Percentiles rank a stretch among this genome's conserved stretches.
Evolutionary conservation across 2,329 filamentous ascomycete genomes (phyloP).

Genomic region (Neonectria faginata): DNA sequence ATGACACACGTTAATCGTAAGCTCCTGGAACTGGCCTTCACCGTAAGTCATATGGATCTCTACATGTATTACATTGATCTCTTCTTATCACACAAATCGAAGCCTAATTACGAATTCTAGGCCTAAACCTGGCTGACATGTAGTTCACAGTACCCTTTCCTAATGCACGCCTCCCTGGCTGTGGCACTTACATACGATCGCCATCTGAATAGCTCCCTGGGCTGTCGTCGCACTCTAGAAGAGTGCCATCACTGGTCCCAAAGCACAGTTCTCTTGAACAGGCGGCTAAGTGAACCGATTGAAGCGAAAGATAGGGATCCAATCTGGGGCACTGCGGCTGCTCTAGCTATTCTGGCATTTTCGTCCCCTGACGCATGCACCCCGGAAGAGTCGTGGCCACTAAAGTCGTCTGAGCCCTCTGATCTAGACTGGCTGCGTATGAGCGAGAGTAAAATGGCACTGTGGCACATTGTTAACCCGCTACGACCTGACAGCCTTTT

Average conservation of each 20-base stretch:
- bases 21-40: conserved; percentile 54
- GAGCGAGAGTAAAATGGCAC: conserved; percentile 51
- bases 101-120: background rate
- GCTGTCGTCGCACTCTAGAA: conserved; percentile 46
- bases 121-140: background rate
- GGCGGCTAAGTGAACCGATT: conserved; percentile 51
- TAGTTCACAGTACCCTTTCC: conserved; percentile 52
- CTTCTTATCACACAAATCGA: background rate
- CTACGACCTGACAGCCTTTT: conserved; percentile 53
- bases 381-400: conserved; percentile 51
- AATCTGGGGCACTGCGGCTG: conserved; percentile 60
- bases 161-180: conserved; percentile 61
- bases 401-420: conserved; percentile 37
- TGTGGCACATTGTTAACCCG: conserved; percentile 51
- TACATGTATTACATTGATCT: background rate
- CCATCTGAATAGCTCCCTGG: conserved; percentile 40
- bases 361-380: conserved; percentile 52
- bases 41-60: conserved; percentile 45
- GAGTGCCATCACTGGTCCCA: conserved; percentile 60
- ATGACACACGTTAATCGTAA: conserved; percentile 53
- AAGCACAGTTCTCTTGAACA: conserved; percentile 55
- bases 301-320: conserved; percentile 54
- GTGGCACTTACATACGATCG: conserved; percentile 57
- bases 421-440: conserved; percentile 53
- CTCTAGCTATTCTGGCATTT: conserved; percentile 55